phyloP scores from a whole-genome alignment of 2,329 filamentous ascomycete genomes.

The Sporothrix dimorphospora region DNA sequence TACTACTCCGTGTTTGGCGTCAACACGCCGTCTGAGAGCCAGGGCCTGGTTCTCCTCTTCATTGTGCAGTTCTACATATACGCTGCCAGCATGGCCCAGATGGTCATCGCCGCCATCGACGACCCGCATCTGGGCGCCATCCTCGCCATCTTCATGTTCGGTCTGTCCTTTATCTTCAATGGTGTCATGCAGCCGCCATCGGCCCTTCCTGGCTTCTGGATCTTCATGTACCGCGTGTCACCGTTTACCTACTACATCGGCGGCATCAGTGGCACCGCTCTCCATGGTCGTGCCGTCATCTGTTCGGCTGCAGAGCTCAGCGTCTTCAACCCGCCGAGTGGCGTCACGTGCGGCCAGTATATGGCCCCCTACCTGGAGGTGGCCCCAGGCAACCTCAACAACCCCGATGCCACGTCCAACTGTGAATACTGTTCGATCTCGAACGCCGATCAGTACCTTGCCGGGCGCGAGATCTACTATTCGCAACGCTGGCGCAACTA shows the following conservation, averaged over 20 bases:
- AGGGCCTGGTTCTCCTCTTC: slow-evolving; percentile 79
- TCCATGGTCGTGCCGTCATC: slow-evolving; percentile 56
- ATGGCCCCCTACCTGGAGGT: slow-evolving; percentile 57
- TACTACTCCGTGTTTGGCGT: slow-evolving; percentile 64
- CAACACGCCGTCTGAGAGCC: slow-evolving; percentile 64
- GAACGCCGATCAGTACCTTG: slow-evolving; percentile 64
- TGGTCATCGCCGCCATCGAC: slow-evolving; percentile 69
- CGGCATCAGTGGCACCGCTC: slow-evolving; percentile 68
- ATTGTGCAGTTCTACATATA: slow-evolving; percentile 77
- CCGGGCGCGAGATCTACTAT: slow-evolving; percentile 52
- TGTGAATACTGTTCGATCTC: slow-evolving; percentile 70
- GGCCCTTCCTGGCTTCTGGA: slow-evolving; percentile 71
- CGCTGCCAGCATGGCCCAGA: slow-evolving; percentile 70
- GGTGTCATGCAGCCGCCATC: slow-evolving; percentile 61
- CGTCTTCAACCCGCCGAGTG: slow-evolving; percentile 65
- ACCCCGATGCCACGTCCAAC: slow-evolving; percentile 56
- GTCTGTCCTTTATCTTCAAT: slow-evolving; percentile 57
- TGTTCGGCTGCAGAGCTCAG: slow-evolving; percentile 63
- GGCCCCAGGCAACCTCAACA: slow-evolving; percentile 62
- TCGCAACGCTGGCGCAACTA: slow-evolving; percentile 68
- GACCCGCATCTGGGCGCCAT: slow-evolving; percentile 67
- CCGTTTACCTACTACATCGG: slow-evolving; percentile 64
- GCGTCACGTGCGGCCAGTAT: slow-evolving; percentile 66
- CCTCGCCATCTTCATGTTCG: slow-evolving; percentile 58
- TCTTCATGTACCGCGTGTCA: slow-evolving; percentile 72